Evolutionary conservation across 257 asterid species (phyloP).

Genomic region (Solanum sejunctum): DNA sequence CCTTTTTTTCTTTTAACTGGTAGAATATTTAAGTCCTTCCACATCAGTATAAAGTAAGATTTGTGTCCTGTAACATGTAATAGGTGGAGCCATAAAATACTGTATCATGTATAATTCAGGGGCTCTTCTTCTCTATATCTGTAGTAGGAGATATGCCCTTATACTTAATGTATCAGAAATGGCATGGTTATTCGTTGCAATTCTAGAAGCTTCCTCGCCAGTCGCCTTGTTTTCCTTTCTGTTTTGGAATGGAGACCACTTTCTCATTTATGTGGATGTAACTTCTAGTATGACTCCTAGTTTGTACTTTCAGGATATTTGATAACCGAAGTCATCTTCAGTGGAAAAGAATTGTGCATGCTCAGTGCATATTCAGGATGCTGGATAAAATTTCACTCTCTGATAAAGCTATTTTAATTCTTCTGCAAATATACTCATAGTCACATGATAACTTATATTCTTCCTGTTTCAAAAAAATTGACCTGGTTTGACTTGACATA

Average conservation of each 20-base stretch:
- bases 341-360: neutral
- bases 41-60: neutral
- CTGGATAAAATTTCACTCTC: neutral
- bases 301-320: neutral
- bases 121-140: neutral
- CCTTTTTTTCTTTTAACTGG: neutral
- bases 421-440: neutral
- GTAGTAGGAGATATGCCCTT: neutral
- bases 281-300: neutral
- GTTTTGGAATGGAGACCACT: neutral
- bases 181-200: neutral
- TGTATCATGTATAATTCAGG: neutral
- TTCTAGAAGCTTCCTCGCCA: neutral
- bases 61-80: neutral
- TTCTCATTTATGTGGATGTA: neutral
- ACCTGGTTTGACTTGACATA: no score
- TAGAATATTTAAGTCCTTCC: neutral
- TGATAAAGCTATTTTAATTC: neutral
- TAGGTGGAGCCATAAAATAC: neutral
- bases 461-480: neutral
- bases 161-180: neutral
- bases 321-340: neutral
- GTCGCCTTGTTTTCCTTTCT: neutral
- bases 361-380: neutral
- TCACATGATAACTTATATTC: neutral